A percentile compares a stretch with the other conserved stretches of the same genome.
These are phyloP conservation scores for Ceratocystis cubensis DNA, from an alignment of 2,329 filamentous ascomycete genomes.

Conservation along the genomic window DNA sequence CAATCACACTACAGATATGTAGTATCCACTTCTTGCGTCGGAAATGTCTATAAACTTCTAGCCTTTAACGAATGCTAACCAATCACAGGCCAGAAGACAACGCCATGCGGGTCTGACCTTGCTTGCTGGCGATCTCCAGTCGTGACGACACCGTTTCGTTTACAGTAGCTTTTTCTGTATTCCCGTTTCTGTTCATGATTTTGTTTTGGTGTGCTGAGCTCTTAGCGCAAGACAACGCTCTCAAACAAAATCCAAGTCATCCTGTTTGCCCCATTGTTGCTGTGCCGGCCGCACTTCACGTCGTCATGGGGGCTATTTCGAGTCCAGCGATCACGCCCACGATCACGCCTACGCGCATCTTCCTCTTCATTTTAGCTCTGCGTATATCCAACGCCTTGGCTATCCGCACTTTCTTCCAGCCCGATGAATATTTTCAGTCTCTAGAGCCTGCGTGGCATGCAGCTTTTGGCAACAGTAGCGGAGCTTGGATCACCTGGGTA, in stretches of 20 bases:
- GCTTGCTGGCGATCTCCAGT: conserved; percentile 5
- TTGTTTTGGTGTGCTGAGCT: not conserved
- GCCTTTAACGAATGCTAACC: not conserved
- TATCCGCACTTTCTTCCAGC: conserved; percentile 87
- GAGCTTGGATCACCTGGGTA: conserved; percentile 96
- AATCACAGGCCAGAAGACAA: not conserved
- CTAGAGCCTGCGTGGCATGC: conserved; percentile 88
- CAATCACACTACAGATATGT: not conserved
- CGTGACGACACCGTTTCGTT: conserved; percentile 20
- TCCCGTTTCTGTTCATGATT: not conserved
- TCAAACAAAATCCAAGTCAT: not conserved
- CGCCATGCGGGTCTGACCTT: not conserved
- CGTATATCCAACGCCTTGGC: conserved; percentile 69
- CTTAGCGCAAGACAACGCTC: not conserved
- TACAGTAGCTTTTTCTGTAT: conserved; percentile 15
- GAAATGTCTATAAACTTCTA: not conserved
- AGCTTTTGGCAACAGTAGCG: conserved; percentile 63
- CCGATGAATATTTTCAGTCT: conserved; percentile 93
- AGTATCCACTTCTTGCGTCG: not conserved
- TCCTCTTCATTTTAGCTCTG: conserved; percentile 45
- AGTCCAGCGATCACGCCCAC: not conserved
- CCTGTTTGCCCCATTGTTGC: not conserved
- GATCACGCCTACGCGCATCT: conserved; percentile 20
- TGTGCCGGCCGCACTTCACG: not conserved
- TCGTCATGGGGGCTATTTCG: not conserved